Conservation (phyloP, 352 stramenopile genomes). For the Globisporangium ultimum region DNA sequence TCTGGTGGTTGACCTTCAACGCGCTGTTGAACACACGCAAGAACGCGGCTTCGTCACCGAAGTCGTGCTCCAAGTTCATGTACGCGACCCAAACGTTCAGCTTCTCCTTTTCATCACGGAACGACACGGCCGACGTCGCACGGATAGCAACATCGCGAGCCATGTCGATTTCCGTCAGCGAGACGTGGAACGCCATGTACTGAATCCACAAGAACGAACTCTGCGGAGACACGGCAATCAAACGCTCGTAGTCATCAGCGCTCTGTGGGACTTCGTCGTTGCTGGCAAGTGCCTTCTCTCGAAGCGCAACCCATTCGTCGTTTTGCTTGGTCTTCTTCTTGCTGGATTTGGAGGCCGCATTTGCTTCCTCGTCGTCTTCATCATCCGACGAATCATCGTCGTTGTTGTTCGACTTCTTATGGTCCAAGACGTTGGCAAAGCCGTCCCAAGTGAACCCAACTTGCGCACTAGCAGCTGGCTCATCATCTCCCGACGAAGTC, state of each 20-base stretch:
- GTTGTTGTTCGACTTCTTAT: conserved; percentile 30
- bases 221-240: conserved; percentile 92
- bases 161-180: conserved; percentile 91
- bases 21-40: conserved; percentile 90
- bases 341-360: conserved; percentile 55
- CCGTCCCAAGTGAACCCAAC: conserved; percentile 88
- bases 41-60: conserved; percentile 90
- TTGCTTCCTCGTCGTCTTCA: conserved; percentile 32
- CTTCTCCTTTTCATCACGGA: conserved; percentile 95
- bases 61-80: conserved; percentile 96
- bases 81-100: conserved; percentile 96
- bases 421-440: conserved; percentile 69
- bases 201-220: conserved; percentile 97
- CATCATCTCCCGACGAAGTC: conserved; percentile 60
- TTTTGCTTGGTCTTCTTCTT: conserved; percentile 92
- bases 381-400: conserved; percentile 45
- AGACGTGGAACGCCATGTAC: conserved; percentile 98
- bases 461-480: conserved; percentile 18
- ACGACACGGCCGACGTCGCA: conserved; percentile 93
- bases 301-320: conserved; percentile 92
- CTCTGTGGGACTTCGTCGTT: conserved; percentile 91
- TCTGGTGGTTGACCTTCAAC: conserved; percentile 93
- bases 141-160: conserved; percentile 91
- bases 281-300: conserved; percentile 91
- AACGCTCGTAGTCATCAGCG: conserved; percentile 93